Conservation (phyloP, 192 early-diverging fungal genomes). For the Linnemannia zychae region DNA sequence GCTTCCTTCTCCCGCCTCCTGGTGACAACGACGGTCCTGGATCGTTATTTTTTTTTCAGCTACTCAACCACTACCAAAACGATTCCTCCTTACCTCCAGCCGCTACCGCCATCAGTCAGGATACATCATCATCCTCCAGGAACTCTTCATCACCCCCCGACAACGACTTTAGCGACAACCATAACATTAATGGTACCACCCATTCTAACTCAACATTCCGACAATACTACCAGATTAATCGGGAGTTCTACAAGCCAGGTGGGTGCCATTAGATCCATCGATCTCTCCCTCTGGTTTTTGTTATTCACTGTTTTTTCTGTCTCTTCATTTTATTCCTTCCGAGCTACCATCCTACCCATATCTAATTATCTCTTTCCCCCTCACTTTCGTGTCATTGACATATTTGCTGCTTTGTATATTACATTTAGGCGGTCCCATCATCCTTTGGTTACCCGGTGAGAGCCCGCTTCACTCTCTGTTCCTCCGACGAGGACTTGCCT, state of each 20-base stretch:
- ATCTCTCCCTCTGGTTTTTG: too few species aligned
- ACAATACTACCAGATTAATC: constrained; percentile 39
- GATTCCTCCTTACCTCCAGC: not conserved
- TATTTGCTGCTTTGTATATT: not conserved
- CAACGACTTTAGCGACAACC: not conserved
- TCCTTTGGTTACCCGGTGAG: constrained; percentile 47
- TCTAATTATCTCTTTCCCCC: not conserved
- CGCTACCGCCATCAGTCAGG: not conserved
- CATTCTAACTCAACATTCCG: constrained; percentile 18
- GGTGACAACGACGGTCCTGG: constrained; percentile 18
- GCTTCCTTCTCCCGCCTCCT: not conserved
- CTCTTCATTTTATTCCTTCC: not conserved
- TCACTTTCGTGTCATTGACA: not conserved
- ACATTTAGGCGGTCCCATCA: constrained; percentile 37
- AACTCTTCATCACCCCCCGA: not conserved
- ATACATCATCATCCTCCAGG: not conserved
- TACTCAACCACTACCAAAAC: constrained; percentile 23
- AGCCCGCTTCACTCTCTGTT: constrained; percentile 41
- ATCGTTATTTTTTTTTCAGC: constrained; percentile 25
- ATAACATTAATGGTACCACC: not conserved
- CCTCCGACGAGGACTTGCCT: constrained; percentile 34
- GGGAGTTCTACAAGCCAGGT: constrained; percentile 54
- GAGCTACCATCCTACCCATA: not conserved
- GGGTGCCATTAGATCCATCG: not conserved
- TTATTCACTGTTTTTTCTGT: not conserved